Percentiles rank a stretch among this genome's conserved stretches.
Evolutionary conservation across 1,284 basidiomycete species (phyloP).

Genomic region (Tylopilus sp.): DNA sequence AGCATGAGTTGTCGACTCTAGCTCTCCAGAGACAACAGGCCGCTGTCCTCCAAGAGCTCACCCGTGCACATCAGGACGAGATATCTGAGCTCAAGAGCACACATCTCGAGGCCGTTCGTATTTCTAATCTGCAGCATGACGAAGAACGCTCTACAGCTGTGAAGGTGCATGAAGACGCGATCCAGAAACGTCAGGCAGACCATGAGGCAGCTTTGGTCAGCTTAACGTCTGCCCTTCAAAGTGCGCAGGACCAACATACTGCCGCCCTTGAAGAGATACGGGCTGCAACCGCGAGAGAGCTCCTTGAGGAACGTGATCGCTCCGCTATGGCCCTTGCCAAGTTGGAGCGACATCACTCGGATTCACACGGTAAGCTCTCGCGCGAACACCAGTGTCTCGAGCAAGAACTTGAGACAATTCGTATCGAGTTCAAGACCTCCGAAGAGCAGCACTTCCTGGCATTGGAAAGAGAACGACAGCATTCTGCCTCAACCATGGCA

Average conservation of each 20-base stretch:
- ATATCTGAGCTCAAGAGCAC: constrained; percentile 42
- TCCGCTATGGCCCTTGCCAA: constrained; percentile 39
- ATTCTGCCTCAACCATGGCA: constrained; percentile 29
- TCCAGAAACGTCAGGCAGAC: constrained; percentile 41
- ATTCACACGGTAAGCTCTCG: constrained; percentile 30
- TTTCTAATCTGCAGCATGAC: constrained; percentile 28
- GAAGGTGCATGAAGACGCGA: constrained; percentile 40
- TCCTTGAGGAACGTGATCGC: constrained; percentile 41
- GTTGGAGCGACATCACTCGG: constrained; percentile 33
- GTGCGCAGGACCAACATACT: constrained; percentile 45
- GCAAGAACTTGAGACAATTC: constrained; percentile 27
- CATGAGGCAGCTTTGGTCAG: constrained; percentile 46
- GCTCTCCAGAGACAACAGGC: constrained; percentile 55
- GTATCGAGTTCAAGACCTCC: constrained; percentile 12
- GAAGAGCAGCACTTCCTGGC: constrained; percentile 20
- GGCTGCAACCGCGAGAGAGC: constrained; percentile 36
- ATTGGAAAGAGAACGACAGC: constrained; percentile 36
- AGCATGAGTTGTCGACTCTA: constrained; percentile 50
- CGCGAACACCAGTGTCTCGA: constrained; percentile 25
- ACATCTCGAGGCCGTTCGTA: constrained; percentile 40
- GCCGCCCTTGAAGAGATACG: constrained; percentile 40
- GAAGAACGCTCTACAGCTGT: constrained; percentile 36
- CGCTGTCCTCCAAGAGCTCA: constrained; percentile 49
- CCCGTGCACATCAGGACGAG: constrained; percentile 53
- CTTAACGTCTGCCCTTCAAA: constrained; percentile 42